phyloP scores from a whole-genome alignment of 345 rosid species.

The Combretum micranthum region DNA sequence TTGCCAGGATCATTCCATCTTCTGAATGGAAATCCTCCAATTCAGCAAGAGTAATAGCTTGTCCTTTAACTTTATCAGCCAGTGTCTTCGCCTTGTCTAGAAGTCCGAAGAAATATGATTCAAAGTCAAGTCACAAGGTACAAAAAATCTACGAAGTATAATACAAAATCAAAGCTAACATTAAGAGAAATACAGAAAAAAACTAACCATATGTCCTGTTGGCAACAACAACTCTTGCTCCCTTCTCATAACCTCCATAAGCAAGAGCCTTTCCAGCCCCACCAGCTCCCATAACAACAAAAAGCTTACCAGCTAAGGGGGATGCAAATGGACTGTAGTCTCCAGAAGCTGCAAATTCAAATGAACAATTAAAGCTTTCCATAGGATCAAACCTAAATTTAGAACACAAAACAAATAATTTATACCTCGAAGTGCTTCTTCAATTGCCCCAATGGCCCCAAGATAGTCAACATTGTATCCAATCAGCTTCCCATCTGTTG shows the following conservation, averaged over 20 bases:
- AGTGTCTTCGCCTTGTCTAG: conserved; percentile 46
- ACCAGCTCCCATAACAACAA: conserved; percentile 64
- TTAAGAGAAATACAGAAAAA: not conserved
- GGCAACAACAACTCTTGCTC: conserved; percentile 57
- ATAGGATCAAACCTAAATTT: not conserved
- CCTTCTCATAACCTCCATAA: conserved; percentile 50
- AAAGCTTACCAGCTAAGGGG: conserved; percentile 53
- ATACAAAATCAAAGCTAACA: not conserved
- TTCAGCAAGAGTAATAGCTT: conserved; percentile 38
- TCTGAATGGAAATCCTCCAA: conserved; percentile 54
- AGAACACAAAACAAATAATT: conserved; percentile 3
- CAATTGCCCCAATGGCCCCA: conserved; percentile 59
- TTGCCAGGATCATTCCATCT: conserved; percentile 58
- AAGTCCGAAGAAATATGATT: conserved; percentile 8
- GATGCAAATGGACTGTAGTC: conserved; percentile 25
- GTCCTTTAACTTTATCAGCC: conserved; percentile 46
- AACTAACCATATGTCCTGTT: conserved; percentile 44
- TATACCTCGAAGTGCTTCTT: conserved; percentile 48
- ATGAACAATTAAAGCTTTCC: not conserved
- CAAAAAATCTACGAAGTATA: conserved; percentile 1
- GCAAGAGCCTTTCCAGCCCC: conserved; percentile 70
- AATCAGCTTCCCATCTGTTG: conserved; percentile 39
- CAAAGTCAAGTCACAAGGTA: not conserved
- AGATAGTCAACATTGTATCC: conserved; percentile 54
- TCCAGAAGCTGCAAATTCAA: conserved; percentile 26